Conservation (phyloP, 2,329 filamentous ascomycete species). For the Neodidymelliopsis sp. region DNA sequence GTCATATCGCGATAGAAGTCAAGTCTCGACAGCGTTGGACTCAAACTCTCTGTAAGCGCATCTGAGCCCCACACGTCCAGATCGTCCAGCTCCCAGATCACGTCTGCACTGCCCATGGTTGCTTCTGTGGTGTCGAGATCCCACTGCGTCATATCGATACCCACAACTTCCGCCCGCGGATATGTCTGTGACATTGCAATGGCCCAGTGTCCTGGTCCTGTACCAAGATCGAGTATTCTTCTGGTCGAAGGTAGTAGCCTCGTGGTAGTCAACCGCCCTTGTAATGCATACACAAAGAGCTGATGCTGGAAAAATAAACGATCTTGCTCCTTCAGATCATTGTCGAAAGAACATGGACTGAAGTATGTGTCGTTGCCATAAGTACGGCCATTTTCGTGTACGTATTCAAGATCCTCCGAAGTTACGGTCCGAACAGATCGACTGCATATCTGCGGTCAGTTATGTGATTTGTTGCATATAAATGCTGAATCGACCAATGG, state of each 20-base stretch:
- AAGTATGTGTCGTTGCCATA: slow-evolving; percentile 69
- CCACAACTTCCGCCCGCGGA: slow-evolving; percentile 57
- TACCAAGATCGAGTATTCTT: slow-evolving; percentile 54
- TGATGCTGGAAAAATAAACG: slow-evolving; percentile 69
- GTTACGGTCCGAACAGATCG: slow-evolving; percentile 48
- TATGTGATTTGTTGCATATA: not conserved
- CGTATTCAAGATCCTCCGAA: slow-evolving; percentile 61
- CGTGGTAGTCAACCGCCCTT: slow-evolving; percentile 48
- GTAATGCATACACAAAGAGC: slow-evolving; percentile 60
- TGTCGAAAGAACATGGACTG: slow-evolving; percentile 62
- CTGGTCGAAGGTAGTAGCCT: slow-evolving; percentile 32
- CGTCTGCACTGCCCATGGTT: slow-evolving; percentile 34
- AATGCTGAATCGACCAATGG: not conserved
- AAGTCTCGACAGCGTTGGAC: slow-evolving; percentile 29
- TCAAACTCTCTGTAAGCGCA: slow-evolving; percentile 36
- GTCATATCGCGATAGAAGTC: slow-evolving; percentile 35
- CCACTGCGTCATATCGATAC: slow-evolving; percentile 58
- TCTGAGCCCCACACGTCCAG: slow-evolving; percentile 46
- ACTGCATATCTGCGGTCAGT: slow-evolving; percentile 23
- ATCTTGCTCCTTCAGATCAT: slow-evolving; percentile 68
- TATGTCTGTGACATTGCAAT: slow-evolving; percentile 55
- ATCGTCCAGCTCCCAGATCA: slow-evolving; percentile 50
- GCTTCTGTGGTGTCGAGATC: slow-evolving; percentile 59
- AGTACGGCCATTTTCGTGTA: slow-evolving; percentile 66
- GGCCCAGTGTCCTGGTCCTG: slow-evolving; percentile 60